phyloP scores from a whole-genome alignment of 1,284 basidiomycete genomes.

The Fomitopsis pinicola region DNA sequence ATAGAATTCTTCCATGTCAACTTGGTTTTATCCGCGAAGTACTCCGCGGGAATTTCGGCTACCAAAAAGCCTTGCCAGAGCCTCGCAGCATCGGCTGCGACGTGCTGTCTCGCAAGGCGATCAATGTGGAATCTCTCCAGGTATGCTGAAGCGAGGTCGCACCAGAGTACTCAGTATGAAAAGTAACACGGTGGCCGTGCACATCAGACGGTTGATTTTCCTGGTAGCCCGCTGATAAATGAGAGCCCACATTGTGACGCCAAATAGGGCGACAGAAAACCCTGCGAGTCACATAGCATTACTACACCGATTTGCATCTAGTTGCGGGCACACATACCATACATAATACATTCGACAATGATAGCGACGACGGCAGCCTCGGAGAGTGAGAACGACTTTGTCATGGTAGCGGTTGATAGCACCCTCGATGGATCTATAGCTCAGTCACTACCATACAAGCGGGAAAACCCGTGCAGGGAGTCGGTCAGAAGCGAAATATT shows the following conservation, averaged over 20 bases:
- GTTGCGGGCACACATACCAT: conserved; percentile 13
- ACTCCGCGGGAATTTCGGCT: conserved; percentile 13
- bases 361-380: conserved; percentile 23
- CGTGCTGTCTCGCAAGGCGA: conserved; percentile 14
- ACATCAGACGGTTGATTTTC: background rate
- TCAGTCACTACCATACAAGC: background rate
- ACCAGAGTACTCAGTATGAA: conserved; percentile 16
- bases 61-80: conserved; percentile 18
- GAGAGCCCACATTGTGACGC: conserved; percentile 10
- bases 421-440: background rate
- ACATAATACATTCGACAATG: conserved; percentile 23
- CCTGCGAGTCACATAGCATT: conserved; percentile 11
- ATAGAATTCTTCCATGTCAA: conserved; percentile 27
- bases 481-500: too few relatives aligned
- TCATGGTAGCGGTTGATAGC: background rate
- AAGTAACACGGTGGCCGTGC: background rate
- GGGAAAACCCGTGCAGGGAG: background rate
- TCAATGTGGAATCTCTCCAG: background rate
- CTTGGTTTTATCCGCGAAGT: conserved; percentile 22
- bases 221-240: background rate
- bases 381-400: conserved; percentile 10
- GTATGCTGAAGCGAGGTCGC: background rate
- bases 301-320: background rate
- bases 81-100: conserved; percentile 18
- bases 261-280: conserved; percentile 19